Evolutionary conservation across 108 stramenopile species (phyloP).

Genomic region (Nitzschia sp.): DNA sequence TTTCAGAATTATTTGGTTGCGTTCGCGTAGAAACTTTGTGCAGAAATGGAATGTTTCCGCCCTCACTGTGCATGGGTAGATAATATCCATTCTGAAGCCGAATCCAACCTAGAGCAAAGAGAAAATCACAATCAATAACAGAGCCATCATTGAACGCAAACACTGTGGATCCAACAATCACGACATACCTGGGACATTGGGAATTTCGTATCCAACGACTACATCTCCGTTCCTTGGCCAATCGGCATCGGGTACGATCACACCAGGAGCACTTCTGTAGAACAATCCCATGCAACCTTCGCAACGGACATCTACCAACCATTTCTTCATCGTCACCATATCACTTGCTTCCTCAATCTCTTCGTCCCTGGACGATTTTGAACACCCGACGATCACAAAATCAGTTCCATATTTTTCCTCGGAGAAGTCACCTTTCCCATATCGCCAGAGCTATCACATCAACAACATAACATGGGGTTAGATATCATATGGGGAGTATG

Average conservation of each 20-base stretch:
- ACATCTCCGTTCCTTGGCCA: constrained; percentile 92
- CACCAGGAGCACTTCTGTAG: constrained; percentile 77
- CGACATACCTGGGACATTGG: constrained; percentile 67
- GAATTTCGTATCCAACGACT: constrained; percentile 83
- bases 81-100: constrained; percentile 91
- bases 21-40: constrained; percentile 72
- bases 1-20: constrained; percentile 68
- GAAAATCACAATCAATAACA: neutral
- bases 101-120: constrained; percentile 63
- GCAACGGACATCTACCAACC: constrained; percentile 87
- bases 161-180: neutral
- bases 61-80: constrained; percentile 81
- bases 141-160: neutral
- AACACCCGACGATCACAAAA: constrained; percentile 81
- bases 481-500: neutral
- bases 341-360: constrained; percentile 56
- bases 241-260: constrained; percentile 89
- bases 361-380: constrained; percentile 51
- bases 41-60: constrained; percentile 69
- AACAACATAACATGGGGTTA: constrained; percentile 8
- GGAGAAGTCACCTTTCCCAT: constrained; percentile 76
- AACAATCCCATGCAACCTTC: constrained; percentile 82
- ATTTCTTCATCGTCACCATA: constrained; percentile 75
- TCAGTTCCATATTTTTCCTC: constrained; percentile 77
- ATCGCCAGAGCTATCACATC: constrained; percentile 65